Evolutionary conservation across 441 rosid genomes (phyloP).

Genomic region (Jatropha podagrica): DNA sequence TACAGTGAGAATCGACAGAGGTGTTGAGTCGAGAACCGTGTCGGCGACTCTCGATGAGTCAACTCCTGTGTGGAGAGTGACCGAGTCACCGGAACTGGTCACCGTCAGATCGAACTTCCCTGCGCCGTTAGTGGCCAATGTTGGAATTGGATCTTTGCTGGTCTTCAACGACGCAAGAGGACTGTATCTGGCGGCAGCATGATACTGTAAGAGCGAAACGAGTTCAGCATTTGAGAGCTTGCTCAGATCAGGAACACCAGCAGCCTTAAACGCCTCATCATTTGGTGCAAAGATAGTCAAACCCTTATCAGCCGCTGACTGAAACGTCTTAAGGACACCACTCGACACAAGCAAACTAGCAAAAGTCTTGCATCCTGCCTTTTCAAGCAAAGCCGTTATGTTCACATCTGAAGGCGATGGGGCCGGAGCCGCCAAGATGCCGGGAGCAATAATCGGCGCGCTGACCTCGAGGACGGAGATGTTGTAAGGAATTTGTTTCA

Average conservation of each 20-base stretch:
- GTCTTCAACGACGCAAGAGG: slow-evolving; percentile 75
- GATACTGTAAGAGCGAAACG: slow-evolving; percentile 71
- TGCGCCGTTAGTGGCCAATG: slow-evolving; percentile 73
- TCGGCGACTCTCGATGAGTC: slow-evolving; percentile 72
- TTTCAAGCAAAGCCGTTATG: slow-evolving; percentile 75
- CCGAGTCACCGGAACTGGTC: slow-evolving; percentile 63
- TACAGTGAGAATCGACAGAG: slow-evolving; percentile 68
- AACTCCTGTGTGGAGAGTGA: slow-evolving; percentile 72
- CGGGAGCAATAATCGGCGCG: slow-evolving; percentile 71
- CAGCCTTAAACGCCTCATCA: slow-evolving; percentile 84
- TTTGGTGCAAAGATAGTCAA: slow-evolving; percentile 84
- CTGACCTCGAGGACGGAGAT: slow-evolving; percentile 69
- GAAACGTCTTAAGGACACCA: slow-evolving; percentile 75
- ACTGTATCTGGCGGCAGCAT: slow-evolving; percentile 60
- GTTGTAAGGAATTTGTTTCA: slow-evolving; percentile 77
- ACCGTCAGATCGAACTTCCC: slow-evolving; percentile 66
- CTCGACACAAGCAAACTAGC: slow-evolving; percentile 54
- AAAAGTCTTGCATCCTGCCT: slow-evolving; percentile 87
- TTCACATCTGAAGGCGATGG: slow-evolving; percentile 68
- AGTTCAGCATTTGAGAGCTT: slow-evolving; percentile 74
- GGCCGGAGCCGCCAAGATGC: slow-evolving; percentile 59
- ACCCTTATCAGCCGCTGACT: slow-evolving; percentile 63
- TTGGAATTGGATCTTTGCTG: slow-evolving; percentile 49
- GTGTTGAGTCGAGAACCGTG: slow-evolving; percentile 64
- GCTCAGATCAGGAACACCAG: slow-evolving; percentile 67